phyloP scores from a whole-genome alignment of 495 filamentous ascomycete genomes.

The Talaromyces liani region DNA sequence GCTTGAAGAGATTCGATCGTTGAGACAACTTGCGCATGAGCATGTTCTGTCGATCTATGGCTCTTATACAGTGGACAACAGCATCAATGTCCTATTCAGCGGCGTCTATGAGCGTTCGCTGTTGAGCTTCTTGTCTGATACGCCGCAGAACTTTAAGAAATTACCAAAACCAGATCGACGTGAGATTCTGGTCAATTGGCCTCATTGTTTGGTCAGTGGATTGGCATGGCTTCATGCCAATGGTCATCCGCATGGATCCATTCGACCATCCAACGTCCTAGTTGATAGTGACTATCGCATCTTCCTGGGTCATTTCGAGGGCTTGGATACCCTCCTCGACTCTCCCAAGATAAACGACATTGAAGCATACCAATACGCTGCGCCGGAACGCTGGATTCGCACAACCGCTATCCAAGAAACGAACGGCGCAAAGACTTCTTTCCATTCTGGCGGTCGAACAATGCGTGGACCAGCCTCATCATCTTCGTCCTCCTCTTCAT shows the following conservation, averaged over 20 bases:
- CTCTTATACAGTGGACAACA: slow-evolving; percentile 68
- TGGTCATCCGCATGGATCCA: slow-evolving; percentile 67
- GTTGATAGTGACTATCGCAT: slow-evolving; percentile 65
- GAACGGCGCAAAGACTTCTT: slow-evolving; percentile 18
- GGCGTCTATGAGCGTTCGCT: slow-evolving; percentile 70
- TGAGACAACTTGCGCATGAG: slow-evolving; percentile 60
- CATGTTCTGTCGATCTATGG: slow-evolving; percentile 77
- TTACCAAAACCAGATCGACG: slow-evolving; percentile 66
- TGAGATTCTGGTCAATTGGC: slow-evolving; percentile 69
- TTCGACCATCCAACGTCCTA: slow-evolving; percentile 76
- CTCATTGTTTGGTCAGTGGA: slow-evolving; percentile 76
- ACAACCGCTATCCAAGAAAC: slow-evolving; percentile 28
- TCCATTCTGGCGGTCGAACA: slow-evolving; percentile 44
- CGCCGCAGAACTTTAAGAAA: slow-evolving; percentile 58
- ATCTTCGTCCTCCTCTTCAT: neutral
- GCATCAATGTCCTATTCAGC: slow-evolving; percentile 69
- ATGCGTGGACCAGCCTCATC: slow-evolving; percentile 6
- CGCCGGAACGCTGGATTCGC: slow-evolving; percentile 68
- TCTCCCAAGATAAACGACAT: slow-evolving; percentile 53
- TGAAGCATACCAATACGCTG: slow-evolving; percentile 81
- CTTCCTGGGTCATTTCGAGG: slow-evolving; percentile 66
- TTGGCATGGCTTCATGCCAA: slow-evolving; percentile 68
- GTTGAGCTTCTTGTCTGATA: slow-evolving; percentile 65
- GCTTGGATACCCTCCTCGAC: slow-evolving; percentile 48
- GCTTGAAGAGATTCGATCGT: slow-evolving; percentile 54